Evolutionary conservation across 805 yeast species (phyloP), one percentile per base, ranked within the genome.

Genomic region (Ogataea pini): DNA sequence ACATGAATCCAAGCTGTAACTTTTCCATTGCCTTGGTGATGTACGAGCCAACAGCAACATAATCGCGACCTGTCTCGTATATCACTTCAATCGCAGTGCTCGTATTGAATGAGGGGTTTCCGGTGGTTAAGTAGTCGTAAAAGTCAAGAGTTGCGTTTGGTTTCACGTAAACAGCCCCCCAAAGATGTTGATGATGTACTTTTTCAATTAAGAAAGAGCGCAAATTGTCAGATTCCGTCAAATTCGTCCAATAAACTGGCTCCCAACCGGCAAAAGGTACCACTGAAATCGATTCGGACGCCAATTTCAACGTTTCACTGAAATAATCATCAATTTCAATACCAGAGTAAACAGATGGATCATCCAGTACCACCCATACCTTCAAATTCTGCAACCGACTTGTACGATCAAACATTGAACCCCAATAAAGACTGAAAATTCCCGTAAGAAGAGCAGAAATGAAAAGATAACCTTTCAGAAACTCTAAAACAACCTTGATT

Each of bases 21-120:
- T 39, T 42, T 19, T 60, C 47, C 14, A 79, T 56, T 9, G 71
- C 59, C 0, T 79, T 76, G 0, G 71, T 59, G 10, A 80, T 65
- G 44, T 73, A 75, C 2, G 75, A 58, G 18, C 58, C 62, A 67
- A 79, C 71, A 17, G 72, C 72, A 10, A 72, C 48, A 27, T 75
- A 72, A 56, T 84, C 89, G 49, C 89, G 65, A 3, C 86, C 87
- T 2, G 85, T 75, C 59, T 82, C 86, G 59, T 80, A 83, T 29
- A 73, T 60, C 6, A 72, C 64, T n/a, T 68, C 58, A 5, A 80
- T 64, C 3, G 71, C 63, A n/a, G 67, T 65, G 16, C 50, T 16
- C 36, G 55, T 40, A 38, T 53, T 56, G 12, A 27, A 10, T 7
- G 65, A 34, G 49, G 71, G 48, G 14, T 49, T 46, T 14, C 29